Evolutionary conservation across 2,329 filamentous ascomycete genomes (phyloP), one percentile per base, ranked within the genome.

Genomic region (Ophiognomonia clavigignenti-juglandacearum): DNA sequence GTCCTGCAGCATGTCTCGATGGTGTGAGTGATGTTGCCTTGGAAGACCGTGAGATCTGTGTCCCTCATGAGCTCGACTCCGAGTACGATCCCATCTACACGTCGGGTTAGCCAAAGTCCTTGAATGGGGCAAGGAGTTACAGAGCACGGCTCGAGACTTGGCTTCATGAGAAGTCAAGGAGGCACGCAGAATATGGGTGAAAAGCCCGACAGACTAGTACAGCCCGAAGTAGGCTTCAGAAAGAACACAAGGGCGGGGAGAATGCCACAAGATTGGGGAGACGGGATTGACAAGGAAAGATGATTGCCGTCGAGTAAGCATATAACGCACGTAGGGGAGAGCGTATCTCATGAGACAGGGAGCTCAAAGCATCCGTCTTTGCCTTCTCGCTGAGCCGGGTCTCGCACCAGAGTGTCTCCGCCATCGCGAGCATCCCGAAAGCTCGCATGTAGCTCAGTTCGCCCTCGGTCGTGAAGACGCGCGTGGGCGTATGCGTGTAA

Each of bases 311-410:
- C n/a, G n/a, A n/a, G n/a, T n/a, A n/a, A n/a, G n/a, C n/a, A n/a
- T n/a, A n/a, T n/a, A n/a, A 1, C 77, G 29, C 77, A 51, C 81
- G 77, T 1, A 82, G 63, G 3, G 77, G 77, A 4, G 71, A 77
- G 13, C 77, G 66, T 9, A 81, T 60, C 54, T 81, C 77, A 57
- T 81, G 77, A 23, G 72, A 77, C 37, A 81, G 72, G 10, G 73
- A 78, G 1, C 73, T 74, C 20, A 81, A 71, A 52, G 80, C 77
- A 47, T 77, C 74, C 0, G 72, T 71, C 57, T 77, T 77, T 32
- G 73, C 71, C 51, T 63, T 64, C 42, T 66, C 65, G 6, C 65
- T 62, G 18, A 58, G 53, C 6, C 60, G 41, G 1, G 59, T 57
- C 38, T 66, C 59, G 3, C 78, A 54, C 10, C 74, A 66, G 1